Evolutionary conservation across 345 rosid species (phyloP).

Genomic region (Rhodamnia rubescens): DNA sequence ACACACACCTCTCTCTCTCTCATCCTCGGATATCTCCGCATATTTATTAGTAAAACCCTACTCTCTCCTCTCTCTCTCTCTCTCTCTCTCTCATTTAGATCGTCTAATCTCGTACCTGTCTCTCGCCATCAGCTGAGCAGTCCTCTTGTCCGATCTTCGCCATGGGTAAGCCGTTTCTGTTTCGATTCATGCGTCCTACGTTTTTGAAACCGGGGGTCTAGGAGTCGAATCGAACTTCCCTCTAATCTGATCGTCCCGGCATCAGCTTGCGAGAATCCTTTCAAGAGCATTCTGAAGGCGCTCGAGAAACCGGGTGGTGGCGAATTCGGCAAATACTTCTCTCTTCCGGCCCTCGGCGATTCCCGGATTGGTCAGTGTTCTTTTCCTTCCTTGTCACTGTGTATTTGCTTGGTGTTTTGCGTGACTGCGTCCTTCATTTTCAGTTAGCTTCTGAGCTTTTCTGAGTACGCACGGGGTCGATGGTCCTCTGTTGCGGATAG

Average conservation of each 20-base stretch:
- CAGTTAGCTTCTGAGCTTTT: not conserved
- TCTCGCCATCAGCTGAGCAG: not conserved
- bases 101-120: not conserved
- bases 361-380: conserved; percentile 52
- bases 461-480: not conserved
- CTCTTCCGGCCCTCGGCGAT: conserved; percentile 62
- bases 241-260: not conserved
- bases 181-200: not conserved
- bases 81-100: not conserved
- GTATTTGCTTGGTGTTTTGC: not conserved
- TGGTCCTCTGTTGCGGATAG: not conserved
- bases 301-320: conserved; percentile 58
- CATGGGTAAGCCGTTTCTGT: not conserved
- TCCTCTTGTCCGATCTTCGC: not conserved
- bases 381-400: not conserved
- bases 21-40: not conserved
- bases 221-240: not conserved
- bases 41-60: not conserved
- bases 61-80: not conserved
- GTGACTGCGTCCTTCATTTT: not conserved
- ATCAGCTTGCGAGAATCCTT: conserved; percentile 44
- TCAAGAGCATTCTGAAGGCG: conserved; percentile 45
- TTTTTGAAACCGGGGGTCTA: not conserved
- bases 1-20: not conserved
- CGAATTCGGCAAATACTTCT: conserved; percentile 52